These are phyloP conservation scores for Paraconiothyrium sp. DNA, from an alignment of 2,329 filamentous ascomycete genomes.

Conservation along the genomic window DNA sequence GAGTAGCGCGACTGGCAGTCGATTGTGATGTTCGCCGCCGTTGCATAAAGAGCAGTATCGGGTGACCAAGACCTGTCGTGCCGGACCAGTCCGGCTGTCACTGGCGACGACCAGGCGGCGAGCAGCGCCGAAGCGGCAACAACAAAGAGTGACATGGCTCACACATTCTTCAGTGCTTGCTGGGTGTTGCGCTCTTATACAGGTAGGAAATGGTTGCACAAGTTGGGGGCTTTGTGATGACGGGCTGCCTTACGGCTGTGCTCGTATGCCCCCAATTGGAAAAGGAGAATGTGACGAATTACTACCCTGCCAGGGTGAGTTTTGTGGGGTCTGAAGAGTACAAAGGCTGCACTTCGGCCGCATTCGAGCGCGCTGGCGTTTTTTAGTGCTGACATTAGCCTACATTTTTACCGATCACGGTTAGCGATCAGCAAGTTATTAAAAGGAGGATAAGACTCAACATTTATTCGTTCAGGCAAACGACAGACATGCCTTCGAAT, in stretches of 20 bases:
- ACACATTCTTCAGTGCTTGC: not conserved
- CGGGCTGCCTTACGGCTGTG: not conserved
- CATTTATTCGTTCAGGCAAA: not conserved
- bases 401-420: not conserved
- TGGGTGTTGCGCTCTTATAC: not conserved
- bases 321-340: not conserved
- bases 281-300: not conserved
- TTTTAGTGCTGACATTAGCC: conserved; percentile 1
- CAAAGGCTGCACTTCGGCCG: not conserved
- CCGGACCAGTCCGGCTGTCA: not conserved
- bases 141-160: not conserved
- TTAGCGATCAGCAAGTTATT: not conserved
- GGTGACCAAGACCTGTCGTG: conserved; percentile 48
- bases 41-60: conserved; percentile 59
- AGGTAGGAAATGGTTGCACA: not conserved
- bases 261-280: not conserved
- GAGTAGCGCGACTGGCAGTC: conserved; percentile 59
- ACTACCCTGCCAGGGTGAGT: not conserved
- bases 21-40: conserved; percentile 53
- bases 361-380: not conserved
- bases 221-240: not conserved
- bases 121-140: not conserved
- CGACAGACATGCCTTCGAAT: not conserved
- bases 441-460: not conserved
- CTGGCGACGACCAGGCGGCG: not conserved